Evolutionary conservation across 179 eudicot species (phyloP).

Genomic region (Corrigiola litoralis): DNA sequence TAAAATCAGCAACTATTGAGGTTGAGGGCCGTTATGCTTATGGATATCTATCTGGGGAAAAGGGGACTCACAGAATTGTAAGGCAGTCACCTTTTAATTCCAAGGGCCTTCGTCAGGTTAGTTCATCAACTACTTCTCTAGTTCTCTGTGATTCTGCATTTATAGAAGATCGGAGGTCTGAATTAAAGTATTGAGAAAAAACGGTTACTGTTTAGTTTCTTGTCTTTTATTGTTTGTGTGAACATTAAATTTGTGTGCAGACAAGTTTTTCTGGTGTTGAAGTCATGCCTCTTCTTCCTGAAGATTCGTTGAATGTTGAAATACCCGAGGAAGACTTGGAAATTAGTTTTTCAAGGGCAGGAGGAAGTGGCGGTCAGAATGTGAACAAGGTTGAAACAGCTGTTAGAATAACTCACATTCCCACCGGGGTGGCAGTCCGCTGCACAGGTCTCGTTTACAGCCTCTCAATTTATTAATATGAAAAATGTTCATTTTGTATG

Average conservation of each 20-base stretch:
- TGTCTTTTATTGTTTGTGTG: background rate
- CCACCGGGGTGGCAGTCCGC: constrained; percentile 80
- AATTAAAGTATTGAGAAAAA: no score
- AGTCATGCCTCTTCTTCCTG: constrained; percentile 97
- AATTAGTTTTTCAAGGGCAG: constrained; percentile 71
- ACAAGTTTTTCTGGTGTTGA: constrained; percentile 98
- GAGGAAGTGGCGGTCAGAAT: constrained; percentile 96
- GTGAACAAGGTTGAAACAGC: constrained; percentile 98
- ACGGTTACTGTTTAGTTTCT: background rate
- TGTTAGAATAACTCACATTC: constrained; percentile 90
- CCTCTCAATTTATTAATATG: background rate
- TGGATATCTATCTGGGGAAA: constrained; percentile 94
- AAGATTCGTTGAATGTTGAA: constrained; percentile 71
- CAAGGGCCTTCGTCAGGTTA: constrained; percentile 96
- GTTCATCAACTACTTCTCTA: background rate
- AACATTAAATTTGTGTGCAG: constrained; percentile 34
- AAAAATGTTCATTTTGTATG: background rate
- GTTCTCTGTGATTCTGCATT: constrained; percentile 1
- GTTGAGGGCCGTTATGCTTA: constrained; percentile 91
- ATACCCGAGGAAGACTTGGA: constrained; percentile 97
- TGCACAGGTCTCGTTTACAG: constrained; percentile 60
- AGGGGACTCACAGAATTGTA: constrained; percentile 90
- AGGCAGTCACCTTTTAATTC: constrained; percentile 91
- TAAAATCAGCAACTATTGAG: constrained; percentile 88
- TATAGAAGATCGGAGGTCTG: background rate